phyloP scores from a whole-genome alignment of 2,329 filamentous ascomycete species.

The Phaeosphaeriaceae sp. region DNA sequence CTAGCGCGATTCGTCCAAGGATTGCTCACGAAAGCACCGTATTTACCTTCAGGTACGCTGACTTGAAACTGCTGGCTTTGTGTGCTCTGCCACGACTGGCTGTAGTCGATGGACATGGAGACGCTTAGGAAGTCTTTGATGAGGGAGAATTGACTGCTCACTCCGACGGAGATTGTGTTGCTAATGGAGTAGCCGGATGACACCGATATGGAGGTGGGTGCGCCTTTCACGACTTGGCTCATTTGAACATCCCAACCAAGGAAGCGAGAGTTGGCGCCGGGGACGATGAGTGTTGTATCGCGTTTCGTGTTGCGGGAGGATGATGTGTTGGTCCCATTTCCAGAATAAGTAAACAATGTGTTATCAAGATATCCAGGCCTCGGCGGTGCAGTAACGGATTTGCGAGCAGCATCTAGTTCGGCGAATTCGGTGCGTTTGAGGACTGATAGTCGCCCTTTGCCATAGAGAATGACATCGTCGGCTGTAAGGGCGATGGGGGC shows the following conservation, averaged over 20 bases:
- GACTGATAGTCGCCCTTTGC: conserved; percentile 26
- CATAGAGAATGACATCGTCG: conserved; percentile 38
- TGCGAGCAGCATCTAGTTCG: conserved; percentile 21
- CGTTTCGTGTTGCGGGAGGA: conserved; percentile 21
- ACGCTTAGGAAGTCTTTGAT: conserved; percentile 35
- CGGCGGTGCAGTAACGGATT: conserved; percentile 20
- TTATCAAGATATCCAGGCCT: conserved; percentile 26
- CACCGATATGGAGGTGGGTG: conserved; percentile 36
- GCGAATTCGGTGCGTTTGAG: conserved; percentile 33
- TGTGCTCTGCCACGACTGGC: conserved; percentile 41
- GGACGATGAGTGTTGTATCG: conserved; percentile 25
- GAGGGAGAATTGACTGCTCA: conserved; percentile 19
- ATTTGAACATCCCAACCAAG: conserved; percentile 51
- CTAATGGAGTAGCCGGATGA: conserved; percentile 45
- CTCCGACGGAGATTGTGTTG: conserved; percentile 41
- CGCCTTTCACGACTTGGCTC: conserved; percentile 45
- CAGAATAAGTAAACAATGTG: conserved; percentile 13
- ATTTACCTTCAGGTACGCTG: conserved; percentile 46
- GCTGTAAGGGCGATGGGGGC: conserved; percentile 19
- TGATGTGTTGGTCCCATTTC: conserved; percentile 10
- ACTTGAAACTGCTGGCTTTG: conserved; percentile 42
- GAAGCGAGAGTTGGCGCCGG: conserved; percentile 34
- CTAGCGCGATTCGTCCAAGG: conserved; percentile 40
- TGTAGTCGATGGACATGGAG: conserved; percentile 35
- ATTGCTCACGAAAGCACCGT: conserved; percentile 51